Evolutionary conservation across 805 yeast species (phyloP).

Genomic region (Yamadazyma kitorensis): DNA sequence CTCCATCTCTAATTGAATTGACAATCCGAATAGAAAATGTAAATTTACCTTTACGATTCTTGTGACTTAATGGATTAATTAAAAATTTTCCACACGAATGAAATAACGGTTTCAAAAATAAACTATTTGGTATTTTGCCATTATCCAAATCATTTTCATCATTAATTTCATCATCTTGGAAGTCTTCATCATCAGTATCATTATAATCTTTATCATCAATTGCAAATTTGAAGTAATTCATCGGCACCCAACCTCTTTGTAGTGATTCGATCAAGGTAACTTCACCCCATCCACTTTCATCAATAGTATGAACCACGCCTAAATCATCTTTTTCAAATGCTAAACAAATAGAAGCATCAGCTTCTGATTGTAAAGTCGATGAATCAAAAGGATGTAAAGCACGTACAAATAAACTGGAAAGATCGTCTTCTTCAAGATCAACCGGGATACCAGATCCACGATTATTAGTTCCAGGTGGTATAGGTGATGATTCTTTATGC

Average conservation of each 20-base stretch:
- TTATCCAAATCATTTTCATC: constrained; percentile 31
- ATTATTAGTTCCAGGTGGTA: too few species aligned
- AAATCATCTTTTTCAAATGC: constrained; percentile 68
- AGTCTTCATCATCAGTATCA: constrained; percentile 18
- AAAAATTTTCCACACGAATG: constrained; percentile 66
- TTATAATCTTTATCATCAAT: constrained; percentile 28
- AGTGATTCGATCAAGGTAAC: constrained; percentile 65
- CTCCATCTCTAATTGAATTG: constrained; percentile 72
- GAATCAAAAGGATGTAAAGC: constrained; percentile 62
- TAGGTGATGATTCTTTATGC: too few species aligned
- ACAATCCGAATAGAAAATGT: constrained; percentile 58
- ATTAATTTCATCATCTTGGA: constrained; percentile 21
- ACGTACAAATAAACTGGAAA: constrained; percentile 51
- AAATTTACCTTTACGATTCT: constrained; percentile 33
- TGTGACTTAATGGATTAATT: constrained; percentile 57
- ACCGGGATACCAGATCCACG: too few species aligned
- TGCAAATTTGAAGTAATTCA: constrained; percentile 65
- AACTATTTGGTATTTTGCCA: constrained; percentile 32
- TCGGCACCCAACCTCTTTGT: constrained; percentile 81
- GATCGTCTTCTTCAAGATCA: constrained; percentile 37
- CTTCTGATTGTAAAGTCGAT: constrained; percentile 54
- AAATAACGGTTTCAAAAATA: constrained; percentile 55
- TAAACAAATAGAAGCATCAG: constrained; percentile 70
- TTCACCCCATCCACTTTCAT: constrained; percentile 87
- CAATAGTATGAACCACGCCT: constrained; percentile 76